Evolutionary conservation across 176 grass and related monocot species (phyloP), one percentile per base, ranked within the genome.

Genomic region (Secale cereale): DNA sequence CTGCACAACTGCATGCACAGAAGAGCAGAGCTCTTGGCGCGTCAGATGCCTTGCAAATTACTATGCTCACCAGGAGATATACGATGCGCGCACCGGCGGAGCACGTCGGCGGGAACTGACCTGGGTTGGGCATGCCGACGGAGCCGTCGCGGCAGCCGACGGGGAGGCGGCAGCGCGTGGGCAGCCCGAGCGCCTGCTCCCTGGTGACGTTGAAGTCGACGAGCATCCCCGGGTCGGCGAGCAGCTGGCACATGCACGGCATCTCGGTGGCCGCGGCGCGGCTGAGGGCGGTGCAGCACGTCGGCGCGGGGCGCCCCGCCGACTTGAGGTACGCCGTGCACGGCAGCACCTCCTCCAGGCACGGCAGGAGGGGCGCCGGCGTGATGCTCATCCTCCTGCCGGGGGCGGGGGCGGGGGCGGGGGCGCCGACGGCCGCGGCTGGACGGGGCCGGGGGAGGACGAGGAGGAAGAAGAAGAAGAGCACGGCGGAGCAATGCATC

Each of bases 261-360:
- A 90, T 86, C 79, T 90, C 84, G 6, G 20, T 11, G 9, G 19
- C 79, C 2, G 73, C 73, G 26, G 65, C 83, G 74, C 23, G 46
- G 79, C 57, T 22, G 41, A 86, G 81, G 54, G 88, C 79, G 14
- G 79, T 78, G 88, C 88, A 90, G 88, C 88, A 90, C 83, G 88
- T 82, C 23, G 5, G 17, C 8, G 79, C 50, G 5, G 88, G 88
- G 65, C 32, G 74, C 26, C 50, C 41, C 39, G 54, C 5, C 2
- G 20, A 35, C 64, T 43, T 72, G 56, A 90, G 83, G 88, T 86
- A 90, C 79, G 84, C 84, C 74, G 83, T 82, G 84, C 88, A 90
- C 56, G 88, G 84, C 32, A 86, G 79, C 52, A 90, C 78, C 20
- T 74, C 74, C 40, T 78, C 79, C 57, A 90, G 74, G 83, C 88